phyloP scores from a whole-genome alignment of 208 protist genomes.

The Balamuthia mandrillaris region DNA sequence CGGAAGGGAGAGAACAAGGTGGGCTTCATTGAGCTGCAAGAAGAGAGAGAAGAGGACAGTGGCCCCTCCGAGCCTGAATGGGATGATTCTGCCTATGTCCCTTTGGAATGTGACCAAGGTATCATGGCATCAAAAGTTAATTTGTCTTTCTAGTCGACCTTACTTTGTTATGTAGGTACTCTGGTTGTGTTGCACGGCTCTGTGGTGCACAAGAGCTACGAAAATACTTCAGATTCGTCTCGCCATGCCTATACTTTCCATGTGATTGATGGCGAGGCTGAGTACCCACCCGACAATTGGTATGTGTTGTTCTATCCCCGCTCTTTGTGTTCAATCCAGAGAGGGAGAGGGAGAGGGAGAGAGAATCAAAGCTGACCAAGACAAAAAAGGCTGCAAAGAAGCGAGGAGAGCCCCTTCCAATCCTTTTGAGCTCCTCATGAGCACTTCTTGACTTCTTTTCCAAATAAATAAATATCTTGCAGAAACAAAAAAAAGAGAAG shows the following conservation, averaged over 20 bases:
- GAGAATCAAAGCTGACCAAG: no score
- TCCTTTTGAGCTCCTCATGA: no score
- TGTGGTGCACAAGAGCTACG: slow-evolving; percentile 65
- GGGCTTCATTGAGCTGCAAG: no score
- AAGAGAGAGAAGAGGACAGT: background rate
- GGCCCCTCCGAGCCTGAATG: background rate
- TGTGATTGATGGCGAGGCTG: slow-evolving; percentile 63
- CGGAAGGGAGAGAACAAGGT: background rate
- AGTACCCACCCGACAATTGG: slow-evolving; percentile 33
- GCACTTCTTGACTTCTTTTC: no score
- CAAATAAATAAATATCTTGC: no score
- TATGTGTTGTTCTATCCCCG: no score
- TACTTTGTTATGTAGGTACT: slow-evolving; percentile 13
- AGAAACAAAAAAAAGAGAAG: no score
- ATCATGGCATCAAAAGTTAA: background rate
- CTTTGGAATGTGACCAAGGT: background rate
- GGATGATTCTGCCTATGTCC: background rate
- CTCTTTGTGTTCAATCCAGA: no score
- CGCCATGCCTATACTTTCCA: slow-evolving; percentile 76
- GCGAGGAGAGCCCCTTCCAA: no score
- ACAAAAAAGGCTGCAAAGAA: no score
- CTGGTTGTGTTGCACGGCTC: slow-evolving; percentile 66
- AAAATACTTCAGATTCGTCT: slow-evolving; percentile 57
- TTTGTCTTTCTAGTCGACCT: slow-evolving; percentile 41
- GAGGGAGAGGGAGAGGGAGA: no score